Percentiles rank a stretch among this genome's conserved stretches.
Evolutionary conservation across 2,329 filamentous ascomycete species (phyloP).

Genomic region (Ophiobolus disseminans): DNA sequence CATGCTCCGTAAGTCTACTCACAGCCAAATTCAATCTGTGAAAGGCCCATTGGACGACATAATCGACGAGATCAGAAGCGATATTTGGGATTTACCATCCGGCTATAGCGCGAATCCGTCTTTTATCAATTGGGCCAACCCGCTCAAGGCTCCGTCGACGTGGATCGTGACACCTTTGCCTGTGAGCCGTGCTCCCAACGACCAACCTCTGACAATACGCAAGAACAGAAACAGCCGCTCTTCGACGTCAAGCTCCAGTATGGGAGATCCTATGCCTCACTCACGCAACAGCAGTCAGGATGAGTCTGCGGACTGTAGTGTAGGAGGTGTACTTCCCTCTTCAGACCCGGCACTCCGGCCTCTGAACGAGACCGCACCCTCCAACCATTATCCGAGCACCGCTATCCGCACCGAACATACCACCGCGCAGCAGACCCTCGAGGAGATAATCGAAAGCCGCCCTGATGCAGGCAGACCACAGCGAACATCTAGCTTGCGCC

Average conservation of each 20-base stretch:
- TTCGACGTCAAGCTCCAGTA: slow-evolving; percentile 35
- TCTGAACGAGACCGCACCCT: slow-evolving; percentile 17
- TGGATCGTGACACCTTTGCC: slow-evolving; percentile 37
- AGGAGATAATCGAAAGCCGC: slow-evolving; percentile 5
- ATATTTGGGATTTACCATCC: slow-evolving; percentile 33
- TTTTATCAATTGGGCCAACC: slow-evolving; percentile 20
- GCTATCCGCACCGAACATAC: slow-evolving; percentile 7
- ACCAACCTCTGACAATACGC: slow-evolving; percentile 40
- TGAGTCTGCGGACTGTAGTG: slow-evolving; percentile 3
- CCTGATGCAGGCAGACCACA: slow-evolving; percentile 13
- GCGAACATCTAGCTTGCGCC: slow-evolving; percentile 27
- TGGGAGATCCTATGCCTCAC: slow-evolving; percentile 18
- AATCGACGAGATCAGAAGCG: slow-evolving; percentile 41
- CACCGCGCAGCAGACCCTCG: slow-evolving; percentile 16
- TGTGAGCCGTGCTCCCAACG: slow-evolving; percentile 37
- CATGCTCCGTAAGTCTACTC: slow-evolving; percentile 32
- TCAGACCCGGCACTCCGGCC: slow-evolving; percentile 17
- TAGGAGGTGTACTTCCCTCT: slow-evolving; percentile 9
- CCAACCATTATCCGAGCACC: background rate
- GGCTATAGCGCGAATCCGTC: slow-evolving; percentile 16
- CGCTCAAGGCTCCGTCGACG: slow-evolving; percentile 25
- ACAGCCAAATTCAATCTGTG: slow-evolving; percentile 12
- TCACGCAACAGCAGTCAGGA: slow-evolving; percentile 23
- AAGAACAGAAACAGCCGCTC: slow-evolving; percentile 43
- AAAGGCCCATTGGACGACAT: slow-evolving; percentile 44